Percentiles rank a stretch among this genome's conserved stretches.
phyloP scores from a whole-genome alignment of 1,139 yeast genomes.

The Williopsis jadinii region DNA sequence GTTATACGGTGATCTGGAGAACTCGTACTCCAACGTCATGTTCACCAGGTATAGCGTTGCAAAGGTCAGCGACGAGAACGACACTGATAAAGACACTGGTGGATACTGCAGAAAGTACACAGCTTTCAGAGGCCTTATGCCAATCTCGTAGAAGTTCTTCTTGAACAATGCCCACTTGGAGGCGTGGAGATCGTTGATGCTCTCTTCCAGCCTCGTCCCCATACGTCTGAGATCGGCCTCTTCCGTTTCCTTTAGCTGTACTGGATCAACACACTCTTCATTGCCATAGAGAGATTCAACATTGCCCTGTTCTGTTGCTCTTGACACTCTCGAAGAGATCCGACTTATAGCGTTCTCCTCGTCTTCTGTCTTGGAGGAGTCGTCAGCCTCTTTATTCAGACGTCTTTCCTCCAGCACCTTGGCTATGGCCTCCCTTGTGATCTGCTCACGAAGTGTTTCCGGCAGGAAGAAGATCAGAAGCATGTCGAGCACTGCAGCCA shows the following conservation, averaged over 20 bases:
- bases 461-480: conserved; percentile 56
- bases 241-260: conserved; percentile 15
- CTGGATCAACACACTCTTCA: conserved; percentile 12
- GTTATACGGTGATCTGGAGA: conserved; percentile 59
- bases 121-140: conserved; percentile 42
- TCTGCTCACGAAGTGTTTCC: conserved; percentile 62
- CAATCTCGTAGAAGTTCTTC: conserved; percentile 32
- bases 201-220: conserved; percentile 22
- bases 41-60: conserved; percentile 67
- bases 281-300: conserved; percentile 13
- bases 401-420: conserved; percentile 34
- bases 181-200: conserved; percentile 17
- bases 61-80: conserved; percentile 62
- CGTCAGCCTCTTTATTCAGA: conserved; percentile 13
- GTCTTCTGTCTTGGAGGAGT: conserved; percentile 6
- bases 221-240: conserved; percentile 24
- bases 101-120: conserved; percentile 55
- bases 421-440: conserved; percentile 41
- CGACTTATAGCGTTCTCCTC: conserved; percentile 13
- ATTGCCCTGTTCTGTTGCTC: conserved; percentile 7
- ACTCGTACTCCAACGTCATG: conserved; percentile 62
- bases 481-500: conserved; percentile 49
- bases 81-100: conserved; percentile 60
- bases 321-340: conserved; percentile 15
- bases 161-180: conserved; percentile 13